These are phyloP conservation scores for Coix lacrymajobi DNA, from an alignment of 176 grass and related monocot genomes.

Conservation along the genomic window DNA sequence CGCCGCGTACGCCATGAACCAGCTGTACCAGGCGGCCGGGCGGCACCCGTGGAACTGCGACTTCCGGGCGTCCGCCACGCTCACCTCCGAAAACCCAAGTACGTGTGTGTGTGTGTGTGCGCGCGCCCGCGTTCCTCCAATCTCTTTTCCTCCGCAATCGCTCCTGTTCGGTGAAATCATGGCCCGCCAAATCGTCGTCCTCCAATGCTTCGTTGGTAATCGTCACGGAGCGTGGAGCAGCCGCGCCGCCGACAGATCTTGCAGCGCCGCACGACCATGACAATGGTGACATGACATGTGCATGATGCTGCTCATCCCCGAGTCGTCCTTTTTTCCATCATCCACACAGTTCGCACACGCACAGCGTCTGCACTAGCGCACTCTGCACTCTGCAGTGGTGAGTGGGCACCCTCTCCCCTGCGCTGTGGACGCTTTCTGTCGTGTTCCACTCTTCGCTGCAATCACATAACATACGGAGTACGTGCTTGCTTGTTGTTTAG, in stretches of 20 bases:
- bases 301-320: not conserved
- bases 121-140: not conserved
- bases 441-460: not conserved
- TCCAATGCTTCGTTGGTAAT: not conserved
- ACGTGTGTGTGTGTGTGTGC: not conserved
- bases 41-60: conserved; percentile 73
- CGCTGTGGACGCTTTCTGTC: not conserved
- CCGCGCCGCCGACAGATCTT: not conserved
- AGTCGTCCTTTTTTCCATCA: not conserved
- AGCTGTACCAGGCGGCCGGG: conserved; percentile 72
- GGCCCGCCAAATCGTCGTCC: not conserved
- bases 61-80: conserved; percentile 64
- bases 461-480: no score
- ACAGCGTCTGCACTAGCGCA: not conserved
- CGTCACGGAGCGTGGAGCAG: not conserved
- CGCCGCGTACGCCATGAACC: conserved; percentile 96
- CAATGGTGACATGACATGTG: conserved; percentile 4
- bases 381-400: not conserved
- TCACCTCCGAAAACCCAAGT: conserved; percentile 81
- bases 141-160: not conserved
- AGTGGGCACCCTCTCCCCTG: not conserved
- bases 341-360: not conserved
- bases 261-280: not conserved
- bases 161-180: not conserved
- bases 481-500: not conserved